Base-by-base conservation (phyloP, 75 land plant genomes). In the Azolla pinnata region DNA sequence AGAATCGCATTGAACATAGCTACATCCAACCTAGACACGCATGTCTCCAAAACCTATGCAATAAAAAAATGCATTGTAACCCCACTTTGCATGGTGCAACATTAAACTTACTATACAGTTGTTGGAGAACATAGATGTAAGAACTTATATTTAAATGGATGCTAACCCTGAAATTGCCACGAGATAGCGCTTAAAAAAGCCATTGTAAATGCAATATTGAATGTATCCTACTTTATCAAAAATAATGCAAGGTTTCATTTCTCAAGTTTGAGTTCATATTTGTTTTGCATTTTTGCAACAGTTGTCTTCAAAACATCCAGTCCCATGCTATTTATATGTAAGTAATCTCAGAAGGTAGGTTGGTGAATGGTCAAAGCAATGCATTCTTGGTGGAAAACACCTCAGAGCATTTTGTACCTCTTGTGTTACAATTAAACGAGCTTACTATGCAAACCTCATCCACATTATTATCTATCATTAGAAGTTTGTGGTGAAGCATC, bases 1-100 rank as follows among this genome's bases (percentile, higher is more conserved):
- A 90, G 67, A 52, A 90, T 79, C 7, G 90, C 96, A 72, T 90
- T 90, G 68, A 85, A 90, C 90, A 90, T 85, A 2, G 90, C 84
- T 28, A 86, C 87, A 75, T 90, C 96, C 14, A 90, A 60, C 64
- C 90, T 70, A 29, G 67, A 62, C 20, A 83, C 74, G 57, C 86
- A 81, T 57, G 81, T 81, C 64, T 86, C 84, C 75, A 90, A 78
- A 56, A 85, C 72, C 96, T 90, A 69, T 64, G 24, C 16, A 38
- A 14, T 7, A 7, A 14, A 7, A 38, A 38, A 38, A 38, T 7
- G 42, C 42, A 38, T 38, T 7, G 10, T 14, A 38, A 38, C 42
- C 14, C 42, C 10, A 7, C 10, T 38, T 38, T 38, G 14, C 42
- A 38, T 38, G 42, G 42, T 7, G 42, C 10, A 7, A n/a, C n/a